Evolutionary conservation across 1,284 basidiomycete genomes (phyloP).

Genomic region (Entoloma clypeatum): DNA sequence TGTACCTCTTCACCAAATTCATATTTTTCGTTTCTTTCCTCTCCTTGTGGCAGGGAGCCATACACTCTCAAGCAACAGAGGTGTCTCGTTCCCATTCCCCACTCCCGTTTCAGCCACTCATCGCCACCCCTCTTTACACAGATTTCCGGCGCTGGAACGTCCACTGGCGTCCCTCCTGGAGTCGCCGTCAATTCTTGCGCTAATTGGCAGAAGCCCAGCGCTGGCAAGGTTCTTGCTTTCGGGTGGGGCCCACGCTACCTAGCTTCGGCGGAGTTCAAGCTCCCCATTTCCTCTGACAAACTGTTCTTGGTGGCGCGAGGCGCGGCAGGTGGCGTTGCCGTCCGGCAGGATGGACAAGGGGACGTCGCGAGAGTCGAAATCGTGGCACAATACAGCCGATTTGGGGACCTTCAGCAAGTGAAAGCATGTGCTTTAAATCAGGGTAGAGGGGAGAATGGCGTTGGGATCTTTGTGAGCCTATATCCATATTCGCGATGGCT

Average conservation of each 20-base stretch:
- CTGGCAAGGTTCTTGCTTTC: background rate
- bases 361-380: constrained; percentile 33
- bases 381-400: constrained; percentile 27
- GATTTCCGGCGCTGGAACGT: constrained; percentile 1
- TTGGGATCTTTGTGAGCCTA: constrained; percentile 41
- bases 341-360: constrained; percentile 25
- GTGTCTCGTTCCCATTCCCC: too few species aligned
- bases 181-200: constrained; percentile 15
- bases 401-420: constrained; percentile 26
- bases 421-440: constrained; percentile 34
- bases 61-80: too few species aligned
- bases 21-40: too few species aligned
- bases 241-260: constrained; percentile 3
- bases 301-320: constrained; percentile 38
- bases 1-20: too few species aligned
- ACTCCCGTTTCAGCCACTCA: too few species aligned
- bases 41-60: too few species aligned
- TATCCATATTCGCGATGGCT: background rate
- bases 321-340: constrained; percentile 29
- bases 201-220: constrained; percentile 9
- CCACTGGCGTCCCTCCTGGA: constrained; percentile 14
- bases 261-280: constrained; percentile 27
- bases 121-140: too few species aligned
- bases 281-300: constrained; percentile 34
- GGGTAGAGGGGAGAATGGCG: constrained; percentile 30